Evolutionary conservation across 2,329 filamentous ascomycete species (phyloP).

Genomic region (Capronia epimyces): DNA sequence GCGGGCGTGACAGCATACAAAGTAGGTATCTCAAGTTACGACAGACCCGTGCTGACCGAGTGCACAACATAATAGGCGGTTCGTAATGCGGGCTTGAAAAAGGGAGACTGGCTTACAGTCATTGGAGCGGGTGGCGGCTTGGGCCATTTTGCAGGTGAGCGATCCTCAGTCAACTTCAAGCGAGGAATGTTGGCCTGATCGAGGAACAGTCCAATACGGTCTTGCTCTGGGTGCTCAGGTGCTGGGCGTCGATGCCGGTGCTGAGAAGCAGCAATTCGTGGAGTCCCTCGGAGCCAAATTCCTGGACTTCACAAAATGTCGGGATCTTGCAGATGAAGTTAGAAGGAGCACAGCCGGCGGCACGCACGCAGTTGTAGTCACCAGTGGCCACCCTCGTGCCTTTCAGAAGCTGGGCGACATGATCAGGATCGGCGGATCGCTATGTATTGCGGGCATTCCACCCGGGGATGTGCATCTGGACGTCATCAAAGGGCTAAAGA

Average conservation of each 20-base stretch:
- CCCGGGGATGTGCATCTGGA: slow-evolving; percentile 37
- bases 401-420: slow-evolving; percentile 39
- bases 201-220: slow-evolving; percentile 41
- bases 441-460: slow-evolving; percentile 44
- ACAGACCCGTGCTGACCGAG: slow-evolving; percentile 1
- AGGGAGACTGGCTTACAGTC: slow-evolving; percentile 41
- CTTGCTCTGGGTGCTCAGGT: slow-evolving; percentile 40
- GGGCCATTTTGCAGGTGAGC: slow-evolving; percentile 42
- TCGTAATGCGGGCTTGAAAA: slow-evolving; percentile 38
- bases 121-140: slow-evolving; percentile 45
- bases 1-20: slow-evolving; percentile 44
- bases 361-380: slow-evolving; percentile 40
- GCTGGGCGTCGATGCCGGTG: slow-evolving; percentile 40
- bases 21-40: slow-evolving; percentile 25
- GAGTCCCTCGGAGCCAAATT: slow-evolving; percentile 40
- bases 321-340: slow-evolving; percentile 35
- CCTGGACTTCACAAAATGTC: slow-evolving; percentile 37
- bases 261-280: slow-evolving; percentile 38
- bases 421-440: slow-evolving; percentile 41
- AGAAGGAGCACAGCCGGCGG: slow-evolving; percentile 34
- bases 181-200: not conserved
- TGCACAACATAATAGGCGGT: slow-evolving; percentile 39
- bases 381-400: slow-evolving; percentile 39
- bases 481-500: slow-evolving; percentile 43
- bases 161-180: not conserved